Percentiles rank a stretch among this genome's conserved stretches.
phyloP scores from a whole-genome alignment of 345 rosid species.

The Balakata baccata region DNA sequence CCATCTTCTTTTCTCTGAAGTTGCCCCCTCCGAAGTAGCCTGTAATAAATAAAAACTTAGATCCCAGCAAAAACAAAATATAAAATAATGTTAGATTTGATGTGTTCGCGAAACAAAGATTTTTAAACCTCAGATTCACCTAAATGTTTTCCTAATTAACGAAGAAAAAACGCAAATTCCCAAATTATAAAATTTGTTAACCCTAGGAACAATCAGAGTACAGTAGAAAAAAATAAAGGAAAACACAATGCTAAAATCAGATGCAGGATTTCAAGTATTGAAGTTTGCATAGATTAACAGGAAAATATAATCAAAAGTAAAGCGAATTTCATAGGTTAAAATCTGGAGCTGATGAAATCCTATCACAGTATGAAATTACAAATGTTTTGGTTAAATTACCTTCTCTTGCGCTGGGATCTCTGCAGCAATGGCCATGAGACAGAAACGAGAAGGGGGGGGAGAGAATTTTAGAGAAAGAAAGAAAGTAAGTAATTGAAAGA shows the following conservation, averaged over 20 bases:
- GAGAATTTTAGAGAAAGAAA: neutral
- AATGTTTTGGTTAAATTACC: slow-evolving; percentile 26
- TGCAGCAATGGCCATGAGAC: slow-evolving; percentile 63
- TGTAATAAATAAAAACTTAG: slow-evolving; percentile 21
- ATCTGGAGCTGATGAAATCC: neutral
- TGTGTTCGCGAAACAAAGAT: neutral
- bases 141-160: neutral
- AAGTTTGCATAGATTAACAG: neutral
- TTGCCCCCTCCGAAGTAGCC: slow-evolving; percentile 55
- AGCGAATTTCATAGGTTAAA: neutral
- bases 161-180: neutral
- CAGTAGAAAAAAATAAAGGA: neutral
- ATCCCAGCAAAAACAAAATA: neutral
- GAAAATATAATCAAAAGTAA: neutral
- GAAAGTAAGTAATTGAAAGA: neutral
- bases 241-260: neutral
- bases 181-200: neutral
- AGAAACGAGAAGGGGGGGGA: slow-evolving; percentile 12
- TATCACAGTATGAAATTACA: neutral
- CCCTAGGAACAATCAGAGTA: slow-evolving; percentile 3
- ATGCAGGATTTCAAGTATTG: neutral
- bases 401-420: slow-evolving; percentile 58
- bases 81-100: neutral
- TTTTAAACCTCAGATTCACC: neutral
- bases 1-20: slow-evolving; percentile 66